phyloP scores from a whole-genome alignment of 805 yeast genomes.

The Yamadazyma sp. region DNA sequence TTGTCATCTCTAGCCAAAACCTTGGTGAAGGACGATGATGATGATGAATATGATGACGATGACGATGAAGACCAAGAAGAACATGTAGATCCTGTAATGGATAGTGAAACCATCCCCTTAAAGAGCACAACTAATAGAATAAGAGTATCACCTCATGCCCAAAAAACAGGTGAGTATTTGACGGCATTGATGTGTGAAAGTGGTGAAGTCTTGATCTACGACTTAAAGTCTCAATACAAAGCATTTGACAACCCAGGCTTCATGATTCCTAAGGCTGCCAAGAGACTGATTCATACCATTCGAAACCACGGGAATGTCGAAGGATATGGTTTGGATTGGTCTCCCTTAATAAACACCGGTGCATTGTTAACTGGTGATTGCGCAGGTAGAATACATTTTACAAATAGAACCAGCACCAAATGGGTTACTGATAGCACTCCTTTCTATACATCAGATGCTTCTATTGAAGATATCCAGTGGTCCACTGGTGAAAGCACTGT shows the following conservation, averaged over 20 bases:
- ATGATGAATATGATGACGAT: constrained; percentile 69
- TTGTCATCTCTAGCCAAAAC: constrained; percentile 82
- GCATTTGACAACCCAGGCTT: constrained; percentile 90
- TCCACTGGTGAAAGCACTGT: constrained; percentile 89
- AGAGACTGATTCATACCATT: constrained; percentile 80
- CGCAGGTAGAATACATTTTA: constrained; percentile 76
- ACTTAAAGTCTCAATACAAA: constrained; percentile 72
- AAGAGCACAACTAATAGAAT: constrained; percentile 86
- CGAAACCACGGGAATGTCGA: constrained; percentile 90
- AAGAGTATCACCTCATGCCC: constrained; percentile 77
- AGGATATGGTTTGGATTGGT: constrained; percentile 97
- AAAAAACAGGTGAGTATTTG: constrained; percentile 71
- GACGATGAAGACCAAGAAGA: constrained; percentile 56
- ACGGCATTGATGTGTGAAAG: constrained; percentile 87
- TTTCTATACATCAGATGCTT: constrained; percentile 63
- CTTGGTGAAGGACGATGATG: constrained; percentile 77
- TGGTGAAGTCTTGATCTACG: constrained; percentile 87
- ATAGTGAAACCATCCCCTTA: constrained; percentile 75
- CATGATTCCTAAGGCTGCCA: constrained; percentile 70
- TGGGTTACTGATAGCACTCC: constrained; percentile 90
- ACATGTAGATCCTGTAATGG: constrained; percentile 82
- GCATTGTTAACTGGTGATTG: constrained; percentile 86
- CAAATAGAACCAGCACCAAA: constrained; percentile 69
- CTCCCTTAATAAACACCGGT: constrained; percentile 79
- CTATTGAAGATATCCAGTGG: constrained; percentile 98